Evolutionary conservation across 768 basidiomycete species (phyloP).

Genomic region (Amanita molliuscula): DNA sequence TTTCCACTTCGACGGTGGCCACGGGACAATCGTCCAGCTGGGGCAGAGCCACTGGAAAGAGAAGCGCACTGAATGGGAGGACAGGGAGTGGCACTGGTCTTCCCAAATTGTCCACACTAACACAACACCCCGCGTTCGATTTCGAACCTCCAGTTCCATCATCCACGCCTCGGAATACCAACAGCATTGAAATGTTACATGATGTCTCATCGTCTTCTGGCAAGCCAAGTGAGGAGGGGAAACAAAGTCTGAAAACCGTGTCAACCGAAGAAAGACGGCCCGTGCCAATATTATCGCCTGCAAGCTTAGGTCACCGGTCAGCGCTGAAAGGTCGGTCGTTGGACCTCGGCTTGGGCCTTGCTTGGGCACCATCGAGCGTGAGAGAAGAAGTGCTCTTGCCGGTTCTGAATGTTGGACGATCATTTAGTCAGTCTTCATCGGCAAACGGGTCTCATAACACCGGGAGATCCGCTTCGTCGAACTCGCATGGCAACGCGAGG

Average conservation of each 20-base stretch:
- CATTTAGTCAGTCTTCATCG: slow-evolving; percentile 21
- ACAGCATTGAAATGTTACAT: slow-evolving; percentile 15
- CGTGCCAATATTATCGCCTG: slow-evolving; percentile 23
- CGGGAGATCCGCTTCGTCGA: not conserved
- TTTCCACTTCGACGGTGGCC: slow-evolving; percentile 28
- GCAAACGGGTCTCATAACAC: slow-evolving; percentile 6
- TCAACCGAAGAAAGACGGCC: slow-evolving; percentile 20
- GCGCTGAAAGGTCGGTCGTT: slow-evolving; percentile 59
- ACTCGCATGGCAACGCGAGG: slow-evolving; percentile 11
- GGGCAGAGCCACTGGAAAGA: slow-evolving; percentile 42
- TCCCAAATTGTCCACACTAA: slow-evolving; percentile 21
- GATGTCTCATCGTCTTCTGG: slow-evolving; percentile 16
- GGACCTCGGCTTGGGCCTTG: slow-evolving; percentile 57
- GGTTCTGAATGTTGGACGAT: slow-evolving; percentile 24
- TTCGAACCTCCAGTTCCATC: slow-evolving; percentile 62
- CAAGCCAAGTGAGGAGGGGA: slow-evolving; percentile 16
- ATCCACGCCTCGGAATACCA: slow-evolving; percentile 17
- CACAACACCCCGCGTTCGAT: slow-evolving; percentile 51
- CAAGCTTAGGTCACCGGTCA: slow-evolving; percentile 26
- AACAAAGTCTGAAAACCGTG: slow-evolving; percentile 15
- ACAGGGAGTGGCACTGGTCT: slow-evolving; percentile 19
- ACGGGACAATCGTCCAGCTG: slow-evolving; percentile 37
- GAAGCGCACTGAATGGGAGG: slow-evolving; percentile 17
- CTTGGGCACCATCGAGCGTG: slow-evolving; percentile 64
- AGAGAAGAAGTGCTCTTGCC: slow-evolving; percentile 59